phyloP scores from a whole-genome alignment of 208 protist species.

The Leishmania martiniquensis region DNA sequence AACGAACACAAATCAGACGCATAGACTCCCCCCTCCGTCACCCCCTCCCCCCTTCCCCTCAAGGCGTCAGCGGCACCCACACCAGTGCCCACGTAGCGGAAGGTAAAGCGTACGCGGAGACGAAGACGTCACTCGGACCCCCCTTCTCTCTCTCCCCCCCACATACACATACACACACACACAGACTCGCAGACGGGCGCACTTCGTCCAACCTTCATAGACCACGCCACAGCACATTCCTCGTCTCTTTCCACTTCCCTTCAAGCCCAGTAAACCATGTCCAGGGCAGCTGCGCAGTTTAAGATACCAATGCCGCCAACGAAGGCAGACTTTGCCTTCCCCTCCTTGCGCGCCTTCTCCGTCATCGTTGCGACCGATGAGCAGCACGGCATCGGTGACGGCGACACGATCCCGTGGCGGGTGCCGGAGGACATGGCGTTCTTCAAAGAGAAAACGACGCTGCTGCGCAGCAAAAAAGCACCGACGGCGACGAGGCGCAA shows the following conservation, averaged over 20 bases:
- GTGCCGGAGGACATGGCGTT: slow-evolving; percentile 89
- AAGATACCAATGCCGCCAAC: slow-evolving; percentile 81
- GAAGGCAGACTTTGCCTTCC: slow-evolving; percentile 45
- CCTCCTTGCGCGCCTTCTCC: slow-evolving; percentile 64
- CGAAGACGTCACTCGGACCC: too few relatives aligned
- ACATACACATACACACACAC: neutral
- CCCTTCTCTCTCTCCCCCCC: neutral
- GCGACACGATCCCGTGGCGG: slow-evolving; percentile 81
- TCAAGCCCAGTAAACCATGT: neutral
- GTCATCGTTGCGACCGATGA: slow-evolving; percentile 79
- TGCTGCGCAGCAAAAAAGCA: slow-evolving; percentile 70
- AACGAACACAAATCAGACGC: too few relatives aligned
- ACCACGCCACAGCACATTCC: neutral
- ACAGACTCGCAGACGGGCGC: neutral
- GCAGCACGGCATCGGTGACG: slow-evolving; percentile 82
- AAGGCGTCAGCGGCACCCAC: neutral
- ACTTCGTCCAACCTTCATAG: neutral
- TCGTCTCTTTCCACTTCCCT: neutral
- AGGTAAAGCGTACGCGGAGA: too few relatives aligned
- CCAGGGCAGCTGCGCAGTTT: slow-evolving; percentile 30
- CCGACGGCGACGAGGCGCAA: slow-evolving; percentile 68
- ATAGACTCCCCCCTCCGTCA: neutral
- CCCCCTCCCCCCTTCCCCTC: too few relatives aligned
- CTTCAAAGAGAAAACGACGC: slow-evolving; percentile 84
- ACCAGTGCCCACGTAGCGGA: too few relatives aligned